Conservation (phyloP, 352 stramenopile genomes). For the Aphanomyces cochlioides region DNA sequence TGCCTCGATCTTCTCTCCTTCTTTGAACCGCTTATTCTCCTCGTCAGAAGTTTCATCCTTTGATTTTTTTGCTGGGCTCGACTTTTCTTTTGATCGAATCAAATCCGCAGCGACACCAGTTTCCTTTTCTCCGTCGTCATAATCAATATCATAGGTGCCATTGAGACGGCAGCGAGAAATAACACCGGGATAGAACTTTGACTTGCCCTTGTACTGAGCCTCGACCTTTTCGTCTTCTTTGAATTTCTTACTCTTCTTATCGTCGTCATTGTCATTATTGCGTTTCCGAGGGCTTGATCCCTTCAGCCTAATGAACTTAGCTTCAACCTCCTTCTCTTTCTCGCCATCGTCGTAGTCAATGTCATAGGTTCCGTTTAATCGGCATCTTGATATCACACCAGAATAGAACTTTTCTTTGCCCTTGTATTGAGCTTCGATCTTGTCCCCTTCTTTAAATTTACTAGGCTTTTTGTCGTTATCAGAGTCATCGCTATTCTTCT, state of each 20-base stretch:
- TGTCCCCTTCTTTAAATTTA: constrained; percentile 27
- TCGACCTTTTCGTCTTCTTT: constrained; percentile 31
- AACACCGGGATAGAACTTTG: constrained; percentile 33
- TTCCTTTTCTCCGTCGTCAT: constrained; percentile 54
- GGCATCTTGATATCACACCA: constrained; percentile 22
- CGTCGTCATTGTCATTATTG: constrained; percentile 8
- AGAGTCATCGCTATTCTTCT: constrained; percentile 16
- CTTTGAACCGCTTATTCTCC: constrained; percentile 22
- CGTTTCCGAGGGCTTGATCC: background rate
- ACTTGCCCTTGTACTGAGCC: constrained; percentile 31
- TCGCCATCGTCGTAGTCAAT: constrained; percentile 53
- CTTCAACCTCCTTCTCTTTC: constrained; percentile 32
- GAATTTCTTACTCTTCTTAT: constrained; percentile 30
- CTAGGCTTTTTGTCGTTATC: constrained; percentile 25
- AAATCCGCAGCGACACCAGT: constrained; percentile 31
- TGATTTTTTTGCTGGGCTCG: constrained; percentile 16
- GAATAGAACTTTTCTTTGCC: constrained; percentile 30
- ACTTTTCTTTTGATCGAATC: constrained; percentile 33
- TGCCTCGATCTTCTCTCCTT: constrained; percentile 41
- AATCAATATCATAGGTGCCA: constrained; percentile 45
- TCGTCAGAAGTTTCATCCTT: constrained; percentile 12
- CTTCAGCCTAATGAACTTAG: constrained; percentile 37
- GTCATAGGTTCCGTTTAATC: constrained; percentile 34
- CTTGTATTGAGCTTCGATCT: constrained; percentile 29
- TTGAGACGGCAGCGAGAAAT: constrained; percentile 28